A percentile compares a stretch with the other conserved stretches of the same genome.
phyloP scores from a whole-genome alignment of 208 protist species.

The Porcisia hertigi region DNA sequence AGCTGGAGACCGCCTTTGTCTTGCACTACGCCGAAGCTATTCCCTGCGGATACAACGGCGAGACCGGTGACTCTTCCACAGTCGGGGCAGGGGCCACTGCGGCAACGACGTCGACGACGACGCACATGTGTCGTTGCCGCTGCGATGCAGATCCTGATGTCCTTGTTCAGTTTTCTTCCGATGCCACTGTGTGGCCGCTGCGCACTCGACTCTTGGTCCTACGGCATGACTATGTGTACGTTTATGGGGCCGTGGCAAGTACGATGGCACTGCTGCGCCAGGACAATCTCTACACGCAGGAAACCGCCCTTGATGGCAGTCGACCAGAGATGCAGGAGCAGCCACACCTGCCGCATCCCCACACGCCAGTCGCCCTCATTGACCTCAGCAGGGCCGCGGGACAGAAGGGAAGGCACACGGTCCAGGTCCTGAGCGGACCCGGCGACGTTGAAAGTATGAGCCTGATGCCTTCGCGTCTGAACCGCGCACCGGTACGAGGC shows the following conservation, averaged over 20 bases:
- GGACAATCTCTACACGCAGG: conserved; percentile 20
- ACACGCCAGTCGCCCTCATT: conserved; percentile 51
- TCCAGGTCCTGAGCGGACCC: conserved; percentile 43
- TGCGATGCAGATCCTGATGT: conserved; percentile 20
- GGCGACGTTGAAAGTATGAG: conserved; percentile 40
- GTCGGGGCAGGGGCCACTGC: background rate
- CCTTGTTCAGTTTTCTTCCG: conserved; percentile 23
- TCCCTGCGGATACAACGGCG: background rate
- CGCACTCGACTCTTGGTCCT: conserved; percentile 51
- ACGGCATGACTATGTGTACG: conserved; percentile 48
- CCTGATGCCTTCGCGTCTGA: conserved; percentile 33
- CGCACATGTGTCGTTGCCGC: conserved; percentile 4
- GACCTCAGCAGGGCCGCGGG: conserved; percentile 18
- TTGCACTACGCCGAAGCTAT: conserved; percentile 53
- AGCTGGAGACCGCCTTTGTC: conserved; percentile 36
- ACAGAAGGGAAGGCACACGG: conserved; percentile 4
- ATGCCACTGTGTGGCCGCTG: conserved; percentile 46
- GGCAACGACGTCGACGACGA: background rate
- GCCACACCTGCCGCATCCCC: conserved; percentile 17
- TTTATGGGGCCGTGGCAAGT: conserved; percentile 56
- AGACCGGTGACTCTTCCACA: background rate
- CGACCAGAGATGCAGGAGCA: background rate
- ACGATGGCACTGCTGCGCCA: conserved; percentile 38
- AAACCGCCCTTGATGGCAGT: background rate
- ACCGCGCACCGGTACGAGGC: background rate